A percentile compares a stretch with the other conserved stretches of the same genome.
phyloP scores from a whole-genome alignment of 495 filamentous ascomycete genomes.

The Lasiosphaeriaceae sp. region DNA sequence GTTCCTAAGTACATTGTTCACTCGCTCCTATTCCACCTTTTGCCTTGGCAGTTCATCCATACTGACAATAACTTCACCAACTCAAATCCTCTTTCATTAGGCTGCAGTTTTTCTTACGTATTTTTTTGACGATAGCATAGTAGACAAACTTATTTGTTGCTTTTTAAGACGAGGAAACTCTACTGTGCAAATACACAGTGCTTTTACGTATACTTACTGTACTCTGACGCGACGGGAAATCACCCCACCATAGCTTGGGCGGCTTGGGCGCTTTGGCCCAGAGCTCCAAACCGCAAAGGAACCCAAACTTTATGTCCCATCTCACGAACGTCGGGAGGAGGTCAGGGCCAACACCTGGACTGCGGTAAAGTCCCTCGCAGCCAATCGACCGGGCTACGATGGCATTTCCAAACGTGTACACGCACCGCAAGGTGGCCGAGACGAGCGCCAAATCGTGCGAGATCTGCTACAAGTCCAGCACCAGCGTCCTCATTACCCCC shows the following conservation, averaged over 20 bases:
- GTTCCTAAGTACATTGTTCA: no score
- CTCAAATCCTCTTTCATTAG: no score
- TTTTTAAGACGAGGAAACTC: no score
- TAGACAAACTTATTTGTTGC: no score
- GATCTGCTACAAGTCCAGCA: conserved; percentile 86
- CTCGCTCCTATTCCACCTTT: no score
- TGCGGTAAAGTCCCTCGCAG: not conserved
- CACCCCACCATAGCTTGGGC: not conserved
- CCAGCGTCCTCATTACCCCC: conserved; percentile 81
- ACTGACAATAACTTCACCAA: no score
- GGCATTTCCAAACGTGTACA: conserved; percentile 75
- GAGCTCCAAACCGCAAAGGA: not conserved
- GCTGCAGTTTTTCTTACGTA: no score
- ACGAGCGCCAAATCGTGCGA: conserved; percentile 75
- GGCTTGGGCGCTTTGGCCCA: not conserved
- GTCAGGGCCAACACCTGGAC: not conserved
- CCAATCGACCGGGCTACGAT: conserved; percentile 16
- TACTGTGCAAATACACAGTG: not conserved
- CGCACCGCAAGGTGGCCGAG: conserved; percentile 85
- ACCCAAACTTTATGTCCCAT: not conserved
- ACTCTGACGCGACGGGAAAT: not conserved
- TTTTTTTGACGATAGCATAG: no score
- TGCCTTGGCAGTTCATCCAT: no score
- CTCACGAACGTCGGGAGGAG: not conserved
- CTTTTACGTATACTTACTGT: not conserved